Evolutionary conservation across 1,284 basidiomycete species (phyloP).

Genomic region (Paramarasmius palmivorus): DNA sequence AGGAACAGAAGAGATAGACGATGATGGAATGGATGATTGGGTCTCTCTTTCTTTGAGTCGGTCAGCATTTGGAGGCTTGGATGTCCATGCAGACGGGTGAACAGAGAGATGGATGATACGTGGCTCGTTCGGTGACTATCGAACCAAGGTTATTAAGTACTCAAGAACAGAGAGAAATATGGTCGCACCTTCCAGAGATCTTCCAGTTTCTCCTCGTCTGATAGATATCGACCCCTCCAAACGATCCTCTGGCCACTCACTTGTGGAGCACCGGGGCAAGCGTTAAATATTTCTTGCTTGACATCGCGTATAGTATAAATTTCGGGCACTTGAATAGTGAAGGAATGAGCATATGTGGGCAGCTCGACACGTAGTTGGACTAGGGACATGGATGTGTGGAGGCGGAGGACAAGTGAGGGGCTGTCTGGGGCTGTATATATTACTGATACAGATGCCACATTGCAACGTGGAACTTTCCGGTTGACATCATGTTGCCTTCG

Average conservation of each 20-base stretch:
- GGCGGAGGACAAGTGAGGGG: background rate
- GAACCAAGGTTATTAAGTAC: background rate
- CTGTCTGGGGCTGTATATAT: too few species aligned
- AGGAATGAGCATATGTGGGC: slow-evolving; percentile 69
- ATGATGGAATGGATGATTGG: background rate
- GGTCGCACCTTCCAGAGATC: slow-evolving; percentile 68
- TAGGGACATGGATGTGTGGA: slow-evolving; percentile 30
- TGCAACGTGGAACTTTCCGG: too few species aligned
- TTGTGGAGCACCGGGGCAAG: slow-evolving; percentile 65
- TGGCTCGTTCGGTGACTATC: slow-evolving; percentile 55
- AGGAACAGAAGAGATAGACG: background rate
- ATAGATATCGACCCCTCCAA: slow-evolving; percentile 68
- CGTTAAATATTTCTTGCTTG: slow-evolving; percentile 62
- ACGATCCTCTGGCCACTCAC: slow-evolving; percentile 73
- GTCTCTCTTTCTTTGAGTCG: background rate
- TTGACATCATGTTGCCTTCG: too few species aligned
- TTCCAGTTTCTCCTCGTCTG: slow-evolving; percentile 63
- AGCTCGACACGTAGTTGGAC: slow-evolving; percentile 68
- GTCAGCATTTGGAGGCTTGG: slow-evolving; percentile 40
- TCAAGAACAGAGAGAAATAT: slow-evolving; percentile 2
- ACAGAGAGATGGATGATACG: slow-evolving; percentile 74
- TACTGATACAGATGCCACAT: background rate
- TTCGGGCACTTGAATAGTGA: slow-evolving; percentile 52
- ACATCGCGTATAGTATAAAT: slow-evolving; percentile 58
- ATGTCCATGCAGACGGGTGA: slow-evolving; percentile 71